Conservation (phyloP, 495 filamentous ascomycete genomes). For the Aspergillus leporis region DNA sequence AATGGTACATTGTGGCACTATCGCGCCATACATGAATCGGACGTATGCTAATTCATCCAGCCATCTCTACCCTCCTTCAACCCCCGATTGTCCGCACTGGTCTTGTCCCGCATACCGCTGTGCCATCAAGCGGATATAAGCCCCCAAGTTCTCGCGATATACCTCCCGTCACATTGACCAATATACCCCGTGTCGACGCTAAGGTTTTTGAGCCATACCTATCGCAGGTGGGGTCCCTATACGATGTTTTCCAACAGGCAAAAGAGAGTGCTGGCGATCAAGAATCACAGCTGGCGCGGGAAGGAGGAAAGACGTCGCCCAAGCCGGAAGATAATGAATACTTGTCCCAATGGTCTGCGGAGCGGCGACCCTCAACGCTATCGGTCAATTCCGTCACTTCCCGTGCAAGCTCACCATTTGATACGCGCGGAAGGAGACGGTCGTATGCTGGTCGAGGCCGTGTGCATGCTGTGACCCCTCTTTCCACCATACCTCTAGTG, state of each 20-base stretch:
- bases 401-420: constrained; percentile 43
- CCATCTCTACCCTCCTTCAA: constrained; percentile 91
- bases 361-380: constrained; percentile 40
- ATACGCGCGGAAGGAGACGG: constrained; percentile 35
- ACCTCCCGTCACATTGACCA: constrained; percentile 88
- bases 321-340: constrained; percentile 39
- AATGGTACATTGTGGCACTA: constrained; percentile 59
- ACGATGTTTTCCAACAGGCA: constrained; percentile 78
- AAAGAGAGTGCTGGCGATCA: constrained; percentile 66
- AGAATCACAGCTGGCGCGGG: constrained; percentile 36
- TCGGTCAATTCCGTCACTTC: constrained; percentile 38
- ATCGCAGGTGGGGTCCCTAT: constrained; percentile 74
- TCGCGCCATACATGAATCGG: background rate
- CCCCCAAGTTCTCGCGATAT: constrained; percentile 91
- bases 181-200: constrained; percentile 78
- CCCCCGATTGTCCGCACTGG: constrained; percentile 88
- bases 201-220: constrained; percentile 83
- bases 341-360: constrained; percentile 35
- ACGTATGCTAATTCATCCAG: constrained; percentile 38
- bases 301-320: constrained; percentile 30
- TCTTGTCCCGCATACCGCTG: constrained; percentile 70
- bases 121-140: constrained; percentile 67
- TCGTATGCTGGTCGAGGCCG: constrained; percentile 37
- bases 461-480: constrained; percentile 70
- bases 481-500: constrained; percentile 88